Percentiles rank a stretch among this genome's conserved stretches.
Evolutionary conservation across 805 yeast genomes (phyloP).

Genomic region (Nakazawaea anatomiae): DNA sequence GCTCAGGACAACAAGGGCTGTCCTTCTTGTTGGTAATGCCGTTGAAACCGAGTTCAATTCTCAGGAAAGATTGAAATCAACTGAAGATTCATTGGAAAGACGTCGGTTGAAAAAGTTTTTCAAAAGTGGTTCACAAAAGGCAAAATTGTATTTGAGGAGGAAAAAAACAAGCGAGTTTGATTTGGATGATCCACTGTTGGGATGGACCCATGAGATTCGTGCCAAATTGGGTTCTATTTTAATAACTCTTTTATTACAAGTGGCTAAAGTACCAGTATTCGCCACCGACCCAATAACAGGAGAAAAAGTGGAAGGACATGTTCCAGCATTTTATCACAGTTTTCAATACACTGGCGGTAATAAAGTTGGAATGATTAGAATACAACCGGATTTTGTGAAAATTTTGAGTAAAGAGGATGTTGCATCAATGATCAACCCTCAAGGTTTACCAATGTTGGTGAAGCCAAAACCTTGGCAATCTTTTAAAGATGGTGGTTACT

Average conservation of each 20-base stretch:
- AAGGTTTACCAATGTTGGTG: slow-evolving; percentile 85
- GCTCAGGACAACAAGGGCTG: slow-evolving; percentile 78
- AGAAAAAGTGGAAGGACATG: slow-evolving; percentile 56
- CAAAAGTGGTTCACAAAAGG: slow-evolving; percentile 12
- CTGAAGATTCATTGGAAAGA: slow-evolving; percentile 29
- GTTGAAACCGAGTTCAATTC: slow-evolving; percentile 80
- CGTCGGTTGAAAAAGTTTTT: slow-evolving; percentile 7
- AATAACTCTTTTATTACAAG: slow-evolving; percentile 67
- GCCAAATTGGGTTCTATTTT: slow-evolving; percentile 82
- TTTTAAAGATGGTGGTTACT: slow-evolving; percentile 82
- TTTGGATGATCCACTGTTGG: slow-evolving; percentile 16
- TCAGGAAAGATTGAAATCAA: slow-evolving; percentile 54
- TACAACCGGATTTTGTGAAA: slow-evolving; percentile 64
- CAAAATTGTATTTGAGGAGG: slow-evolving; percentile 1
- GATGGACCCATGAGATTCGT: slow-evolving; percentile 50
- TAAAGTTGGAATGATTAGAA: slow-evolving; percentile 72
- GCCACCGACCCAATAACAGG: slow-evolving; percentile 82
- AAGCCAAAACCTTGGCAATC: slow-evolving; percentile 86
- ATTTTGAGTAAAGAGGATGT: slow-evolving; percentile 63
- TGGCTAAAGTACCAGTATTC: slow-evolving; percentile 73
- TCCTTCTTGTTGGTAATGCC: slow-evolving; percentile 75
- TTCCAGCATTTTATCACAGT: slow-evolving; percentile 88
- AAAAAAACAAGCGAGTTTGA: background rate
- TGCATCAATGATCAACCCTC: slow-evolving; percentile 66
- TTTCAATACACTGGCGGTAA: slow-evolving; percentile 78